Evolutionary conservation across 1,139 yeast genomes (phyloP).

Genomic region (Tardiomyces depauwii): DNA sequence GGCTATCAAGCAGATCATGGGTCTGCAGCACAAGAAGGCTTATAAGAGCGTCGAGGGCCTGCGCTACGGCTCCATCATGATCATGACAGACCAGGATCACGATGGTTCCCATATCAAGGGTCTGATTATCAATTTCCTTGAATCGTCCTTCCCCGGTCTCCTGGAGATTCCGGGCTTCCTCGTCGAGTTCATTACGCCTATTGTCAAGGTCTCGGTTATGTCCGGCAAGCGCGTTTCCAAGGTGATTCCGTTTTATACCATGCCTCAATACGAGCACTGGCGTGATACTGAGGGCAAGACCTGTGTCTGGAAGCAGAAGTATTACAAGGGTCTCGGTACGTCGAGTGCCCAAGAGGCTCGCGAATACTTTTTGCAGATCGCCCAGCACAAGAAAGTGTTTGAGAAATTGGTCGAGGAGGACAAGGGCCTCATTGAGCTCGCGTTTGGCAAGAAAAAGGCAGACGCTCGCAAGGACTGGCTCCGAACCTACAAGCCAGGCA

Average conservation of each 20-base stretch:
- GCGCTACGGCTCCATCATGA: conserved; percentile 95
- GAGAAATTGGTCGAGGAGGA: conserved; percentile 78
- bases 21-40: conserved; percentile 82
- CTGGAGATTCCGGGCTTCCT: conserved; percentile 85
- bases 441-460: conserved; percentile 90
- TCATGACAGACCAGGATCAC: conserved; percentile 99
- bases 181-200: conserved; percentile 92
- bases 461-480: conserved; percentile 98
- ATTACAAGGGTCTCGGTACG: conserved; percentile 98
- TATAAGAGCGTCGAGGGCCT: conserved; percentile 65
- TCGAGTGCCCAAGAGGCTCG: conserved; percentile 73
- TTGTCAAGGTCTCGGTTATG: conserved; percentile 76
- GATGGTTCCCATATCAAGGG: conserved; percentile 99
- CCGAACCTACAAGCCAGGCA: conserved; percentile 80
- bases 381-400: conserved; percentile 76
- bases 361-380: conserved; percentile 80
- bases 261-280: conserved; percentile 97
- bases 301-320: conserved; percentile 85
- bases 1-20: conserved; percentile 91
- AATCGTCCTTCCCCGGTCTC: conserved; percentile 89
- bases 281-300: conserved; percentile 68
- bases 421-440: conserved; percentile 73
- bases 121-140: conserved; percentile 82
- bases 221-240: conserved; percentile 47
- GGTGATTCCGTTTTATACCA: conserved; percentile 70